Evolutionary conservation across 148 eudicot genomes (phyloP).

Genomic region (Nepenthes mirabilis): DNA sequence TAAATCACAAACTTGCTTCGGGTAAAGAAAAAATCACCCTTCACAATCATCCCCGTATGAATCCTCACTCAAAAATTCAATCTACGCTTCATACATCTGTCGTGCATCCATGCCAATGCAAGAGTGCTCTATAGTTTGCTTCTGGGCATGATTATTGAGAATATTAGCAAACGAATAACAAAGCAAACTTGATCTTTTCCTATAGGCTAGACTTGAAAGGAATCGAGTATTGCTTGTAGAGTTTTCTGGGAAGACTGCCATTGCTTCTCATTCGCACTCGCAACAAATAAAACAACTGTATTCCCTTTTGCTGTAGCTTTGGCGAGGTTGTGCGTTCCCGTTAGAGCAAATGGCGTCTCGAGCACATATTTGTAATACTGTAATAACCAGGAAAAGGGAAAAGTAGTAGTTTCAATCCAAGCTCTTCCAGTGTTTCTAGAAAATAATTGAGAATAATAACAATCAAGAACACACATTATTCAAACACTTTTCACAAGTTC

Average conservation of each 20-base stretch:
- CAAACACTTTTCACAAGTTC: too few relatives aligned
- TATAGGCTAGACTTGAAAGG: conserved; percentile 46
- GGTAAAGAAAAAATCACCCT: too few relatives aligned
- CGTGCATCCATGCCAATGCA: too few relatives aligned
- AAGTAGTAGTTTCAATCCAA: neutral
- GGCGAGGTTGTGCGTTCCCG: conserved; percentile 90
- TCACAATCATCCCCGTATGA: too few relatives aligned
- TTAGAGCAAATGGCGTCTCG: conserved; percentile 84
- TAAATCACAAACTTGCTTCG: too few relatives aligned
- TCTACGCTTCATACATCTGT: too few relatives aligned
- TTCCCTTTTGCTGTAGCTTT: conserved; percentile 91
- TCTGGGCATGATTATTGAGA: too few relatives aligned
- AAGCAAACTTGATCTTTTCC: neutral
- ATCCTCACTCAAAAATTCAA: too few relatives aligned
- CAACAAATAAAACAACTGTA: conserved; percentile 78
- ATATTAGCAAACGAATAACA: neutral
- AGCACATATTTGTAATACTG: conserved; percentile 89
- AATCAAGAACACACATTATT: too few relatives aligned
- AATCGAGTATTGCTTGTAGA: conserved; percentile 67
- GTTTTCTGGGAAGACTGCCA: conserved; percentile 73
- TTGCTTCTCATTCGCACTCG: conserved; percentile 87
- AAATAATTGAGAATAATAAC: too few relatives aligned
- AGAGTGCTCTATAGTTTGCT: too few relatives aligned
- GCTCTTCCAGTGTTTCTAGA: too few relatives aligned
- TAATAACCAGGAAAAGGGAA: conserved; percentile 16